phyloP scores from a whole-genome alignment of 441 rosid species.

The Gossypium schwendimanii region DNA sequence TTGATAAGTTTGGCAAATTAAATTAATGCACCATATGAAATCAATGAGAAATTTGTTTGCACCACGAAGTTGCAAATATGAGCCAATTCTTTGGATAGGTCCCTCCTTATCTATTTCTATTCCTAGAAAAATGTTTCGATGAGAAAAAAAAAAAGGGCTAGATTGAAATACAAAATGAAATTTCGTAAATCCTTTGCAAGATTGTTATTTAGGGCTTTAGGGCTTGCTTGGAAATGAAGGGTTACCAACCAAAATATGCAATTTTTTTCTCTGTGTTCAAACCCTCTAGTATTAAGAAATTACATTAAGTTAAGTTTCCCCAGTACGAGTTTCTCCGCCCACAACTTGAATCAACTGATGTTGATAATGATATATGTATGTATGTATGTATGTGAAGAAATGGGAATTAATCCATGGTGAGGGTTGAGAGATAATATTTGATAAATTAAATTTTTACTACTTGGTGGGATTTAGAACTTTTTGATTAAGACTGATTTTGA shows the following conservation, averaged over 20 bases:
- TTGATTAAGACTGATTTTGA: neutral
- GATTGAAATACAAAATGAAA: slow-evolving; percentile 8
- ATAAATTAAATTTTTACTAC: neutral
- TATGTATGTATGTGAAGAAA: no score
- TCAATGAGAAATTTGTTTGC: neutral
- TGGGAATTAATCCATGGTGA: neutral
- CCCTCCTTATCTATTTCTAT: neutral
- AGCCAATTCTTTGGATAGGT: neutral
- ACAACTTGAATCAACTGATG: no score
- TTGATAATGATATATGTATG: no score
- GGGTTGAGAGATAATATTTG: neutral
- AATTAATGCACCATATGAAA: neutral
- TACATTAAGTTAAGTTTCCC: no score
- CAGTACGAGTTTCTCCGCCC: no score
- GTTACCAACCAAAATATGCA: neutral
- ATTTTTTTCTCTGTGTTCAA: neutral
- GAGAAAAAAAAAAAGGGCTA: neutral
- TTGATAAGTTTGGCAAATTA: neutral
- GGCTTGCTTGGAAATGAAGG: slow-evolving; percentile 18
- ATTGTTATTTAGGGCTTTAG: neutral
- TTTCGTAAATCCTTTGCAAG: neutral
- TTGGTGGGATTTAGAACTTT: slow-evolving; percentile 17
- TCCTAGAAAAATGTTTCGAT: neutral
- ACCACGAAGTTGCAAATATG: neutral
- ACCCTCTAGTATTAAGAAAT: no score